Base-by-base conservation (phyloP, 2,329 filamentous ascomycete species). In the Colletotrichum limetticola region DNA sequence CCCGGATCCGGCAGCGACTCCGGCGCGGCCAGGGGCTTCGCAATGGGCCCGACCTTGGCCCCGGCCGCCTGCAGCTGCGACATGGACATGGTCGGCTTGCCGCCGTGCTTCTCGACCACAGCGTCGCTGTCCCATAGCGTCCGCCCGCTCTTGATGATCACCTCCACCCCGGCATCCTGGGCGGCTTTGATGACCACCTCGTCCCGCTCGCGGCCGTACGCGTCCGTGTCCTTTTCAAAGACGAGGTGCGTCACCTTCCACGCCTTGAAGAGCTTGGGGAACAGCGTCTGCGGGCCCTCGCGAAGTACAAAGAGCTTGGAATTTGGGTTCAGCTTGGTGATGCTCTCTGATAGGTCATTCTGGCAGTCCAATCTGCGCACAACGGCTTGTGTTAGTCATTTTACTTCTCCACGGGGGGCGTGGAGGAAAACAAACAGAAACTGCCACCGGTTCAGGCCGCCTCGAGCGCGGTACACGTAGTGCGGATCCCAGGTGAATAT, bases 401-500 rank as follows among this genome's bases (percentile, higher is more conserved):
- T 22, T 42, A 42, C 37, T 42, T 12, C 37, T 32, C 30, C 9
- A 11, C 30, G 30, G 11, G 32, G 30, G 61, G 26, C 26, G 26
- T 26, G 26, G 19, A 37, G n/a, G 16, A n/a, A 9, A 11, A 74
- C 85, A 78, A 77, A 90, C 84, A 94, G 81, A 78, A 92, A 95
- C 77, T 94, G 91, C 91, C 92, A 95, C 76, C 93, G 86, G 77
- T 95, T 95, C 9, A 90, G 84, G 0, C 92, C 92, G 5, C 92
- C 92, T 70, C 93, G 88, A 1, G 91, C 90, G 37, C 88, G 88
- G 79, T 94, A 95, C 30, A 95, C 92, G 79, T 95, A 95, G 79
- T 95, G 92, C 69, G 93, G 93, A 79, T 95, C 93, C 92, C 93
- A 95, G 1, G 91, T 94, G 87, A 93, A 95, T 58, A 95, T 88